phyloP scores from a whole-genome alignment of 805 yeast genomes.

The Candida khao-thaluensis region DNA sequence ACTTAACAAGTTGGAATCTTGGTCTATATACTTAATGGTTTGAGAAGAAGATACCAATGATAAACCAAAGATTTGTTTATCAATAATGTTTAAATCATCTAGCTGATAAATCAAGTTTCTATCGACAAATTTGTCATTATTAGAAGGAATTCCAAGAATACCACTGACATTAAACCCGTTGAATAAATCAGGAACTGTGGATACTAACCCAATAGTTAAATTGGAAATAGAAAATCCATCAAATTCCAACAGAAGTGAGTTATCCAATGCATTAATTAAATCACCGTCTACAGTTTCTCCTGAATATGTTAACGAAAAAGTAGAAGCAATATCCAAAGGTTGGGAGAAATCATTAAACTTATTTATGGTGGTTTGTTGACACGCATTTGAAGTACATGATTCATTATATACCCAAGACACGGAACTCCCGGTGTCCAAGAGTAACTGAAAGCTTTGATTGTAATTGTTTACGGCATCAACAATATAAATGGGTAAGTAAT shows the following conservation, averaged over 20 bases:
- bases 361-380: conserved; percentile 29
- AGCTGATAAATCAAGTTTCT: conserved; percentile 44
- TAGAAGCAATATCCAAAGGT: conserved; percentile 18
- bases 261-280: conserved; percentile 34
- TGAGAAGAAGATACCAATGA: conserved; percentile 18
- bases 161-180: conserved; percentile 55
- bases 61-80: conserved; percentile 38
- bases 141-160: conserved; percentile 57
- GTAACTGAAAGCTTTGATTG: conserved; percentile 45
- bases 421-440: conserved; percentile 67
- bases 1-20: conserved; percentile 27
- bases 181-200: conserved; percentile 52
- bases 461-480: conserved; percentile 22
- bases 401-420: conserved; percentile 61
- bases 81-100: conserved; percentile 31
- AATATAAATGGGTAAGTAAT: conserved; percentile 18
- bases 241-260: conserved; percentile 24
- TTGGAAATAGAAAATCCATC: conserved; percentile 36
- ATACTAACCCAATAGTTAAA: conserved; percentile 55
- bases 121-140: conserved; percentile 28
- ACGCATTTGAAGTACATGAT: conserved; percentile 45
- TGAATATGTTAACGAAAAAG: conserved; percentile 52
- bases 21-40: conserved; percentile 16
- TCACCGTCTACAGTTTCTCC: conserved; percentile 54
- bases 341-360: conserved; percentile 22